Conservation (phyloP, 306 rosid genomes). For the Oemleria cerasiformis region DNA sequence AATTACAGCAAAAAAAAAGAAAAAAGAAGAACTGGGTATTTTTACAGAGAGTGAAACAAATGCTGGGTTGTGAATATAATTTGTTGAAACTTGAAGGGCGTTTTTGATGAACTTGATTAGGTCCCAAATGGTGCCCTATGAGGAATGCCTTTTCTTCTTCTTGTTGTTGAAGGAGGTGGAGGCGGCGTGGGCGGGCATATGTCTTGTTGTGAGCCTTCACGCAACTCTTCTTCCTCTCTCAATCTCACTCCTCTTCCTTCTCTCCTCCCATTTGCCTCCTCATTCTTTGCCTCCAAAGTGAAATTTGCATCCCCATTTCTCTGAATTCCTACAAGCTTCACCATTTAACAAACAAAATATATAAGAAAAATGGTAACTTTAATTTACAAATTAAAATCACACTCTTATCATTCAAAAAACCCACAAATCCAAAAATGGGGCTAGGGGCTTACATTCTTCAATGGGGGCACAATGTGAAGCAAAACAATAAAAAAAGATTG, state of each 20-base stretch:
- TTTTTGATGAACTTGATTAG: constrained; percentile 25
- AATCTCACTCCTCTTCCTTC: constrained; percentile 30
- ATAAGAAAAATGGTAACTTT: not conserved
- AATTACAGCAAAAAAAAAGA: constrained; percentile 25
- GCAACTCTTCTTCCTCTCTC: constrained; percentile 57
- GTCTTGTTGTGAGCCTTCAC: constrained; percentile 77
- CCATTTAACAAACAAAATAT: constrained; percentile 1
- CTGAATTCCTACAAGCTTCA: constrained; percentile 75
- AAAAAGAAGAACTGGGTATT: not conserved
- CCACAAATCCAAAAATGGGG: not conserved
- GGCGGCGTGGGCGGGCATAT: constrained; percentile 69
- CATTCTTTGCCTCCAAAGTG: constrained; percentile 50
- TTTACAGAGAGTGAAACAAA: constrained; percentile 1
- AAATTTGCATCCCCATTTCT: constrained; percentile 79
- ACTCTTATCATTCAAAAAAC: not conserved
- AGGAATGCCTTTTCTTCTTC: constrained; percentile 98
- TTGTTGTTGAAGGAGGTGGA: constrained; percentile 71
- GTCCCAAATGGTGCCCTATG: constrained; percentile 88
- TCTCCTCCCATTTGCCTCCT: constrained; percentile 35
- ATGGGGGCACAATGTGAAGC: constrained; percentile 16
- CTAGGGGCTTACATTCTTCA: no score
- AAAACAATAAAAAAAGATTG: not conserved
- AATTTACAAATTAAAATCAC: not conserved
- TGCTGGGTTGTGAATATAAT: constrained; percentile 17
- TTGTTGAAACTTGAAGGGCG: not conserved